Evolutionary conservation across 305 asterid species (phyloP).

Genomic region (Fraxinus sp.): DNA sequence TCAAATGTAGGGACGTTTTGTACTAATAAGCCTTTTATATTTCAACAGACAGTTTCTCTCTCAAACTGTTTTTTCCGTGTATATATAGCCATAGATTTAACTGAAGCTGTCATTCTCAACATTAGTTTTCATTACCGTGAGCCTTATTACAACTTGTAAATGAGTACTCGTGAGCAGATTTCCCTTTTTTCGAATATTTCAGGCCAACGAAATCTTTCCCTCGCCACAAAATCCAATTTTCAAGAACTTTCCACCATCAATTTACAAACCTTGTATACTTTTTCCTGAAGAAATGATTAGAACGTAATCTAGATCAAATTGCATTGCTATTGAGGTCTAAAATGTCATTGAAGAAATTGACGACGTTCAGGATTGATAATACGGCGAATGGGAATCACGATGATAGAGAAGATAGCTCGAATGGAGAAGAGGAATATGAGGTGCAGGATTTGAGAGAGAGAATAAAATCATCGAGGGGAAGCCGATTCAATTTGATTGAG

Average conservation of each 20-base stretch:
- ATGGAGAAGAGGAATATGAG: constrained; percentile 48
- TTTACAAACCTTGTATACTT: neutral
- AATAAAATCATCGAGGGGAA: constrained; percentile 51
- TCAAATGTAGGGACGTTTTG: too few species aligned
- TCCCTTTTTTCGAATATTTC: neutral
- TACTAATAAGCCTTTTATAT: too few species aligned
- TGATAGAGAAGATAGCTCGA: constrained; percentile 5
- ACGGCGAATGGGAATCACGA: constrained; percentile 7
- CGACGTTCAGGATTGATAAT: constrained; percentile 12
- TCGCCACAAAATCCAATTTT: neutral
- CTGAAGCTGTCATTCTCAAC: neutral
- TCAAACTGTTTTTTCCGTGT: neutral
- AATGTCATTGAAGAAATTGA: constrained; percentile 21
- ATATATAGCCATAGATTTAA: neutral
- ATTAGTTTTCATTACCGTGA: neutral
- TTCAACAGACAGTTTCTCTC: neutral
- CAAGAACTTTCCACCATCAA: neutral
- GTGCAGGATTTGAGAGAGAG: constrained; percentile 57
- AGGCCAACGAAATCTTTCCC: neutral
- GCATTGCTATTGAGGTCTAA: neutral
- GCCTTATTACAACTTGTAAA: neutral
- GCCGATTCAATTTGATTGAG: constrained; percentile 55
- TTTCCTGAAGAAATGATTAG: neutral
- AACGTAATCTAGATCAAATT: neutral
- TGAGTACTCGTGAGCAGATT: neutral